Percentiles rank a stretch among this genome's conserved stretches.
Evolutionary conservation across 2,329 filamentous ascomycete species (phyloP).

Genomic region (Pyrenophora graminea): DNA sequence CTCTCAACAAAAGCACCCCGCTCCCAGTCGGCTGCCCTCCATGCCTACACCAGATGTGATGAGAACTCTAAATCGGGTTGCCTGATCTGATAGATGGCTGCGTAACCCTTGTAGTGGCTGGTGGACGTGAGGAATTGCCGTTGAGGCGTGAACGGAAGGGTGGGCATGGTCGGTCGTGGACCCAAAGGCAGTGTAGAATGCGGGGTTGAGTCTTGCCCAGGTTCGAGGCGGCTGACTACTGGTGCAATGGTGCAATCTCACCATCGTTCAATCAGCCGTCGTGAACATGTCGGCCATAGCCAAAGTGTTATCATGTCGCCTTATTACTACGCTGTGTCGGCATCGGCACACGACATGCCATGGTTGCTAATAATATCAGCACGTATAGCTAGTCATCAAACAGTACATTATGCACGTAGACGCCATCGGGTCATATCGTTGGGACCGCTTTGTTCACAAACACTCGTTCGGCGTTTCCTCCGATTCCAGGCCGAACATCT

Average conservation of each 20-base stretch:
- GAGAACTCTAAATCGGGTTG: conserved; percentile 6
- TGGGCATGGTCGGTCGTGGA: background rate
- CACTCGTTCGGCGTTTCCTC: background rate
- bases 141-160: background rate
- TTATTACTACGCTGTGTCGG: background rate
- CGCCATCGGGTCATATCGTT: background rate
- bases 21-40: conserved; percentile 14
- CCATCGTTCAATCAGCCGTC: background rate
- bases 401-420: background rate
- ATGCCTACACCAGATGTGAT: conserved; percentile 2
- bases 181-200: conserved; percentile 1
- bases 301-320: background rate
- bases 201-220: background rate
- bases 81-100: background rate
- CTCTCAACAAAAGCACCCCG: conserved; percentile 26
- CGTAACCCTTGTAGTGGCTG: background rate
- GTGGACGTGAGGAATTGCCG: background rate
- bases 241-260: no score
- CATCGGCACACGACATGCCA: background rate
- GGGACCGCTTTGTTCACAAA: background rate
- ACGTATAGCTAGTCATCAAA: no score
- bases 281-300: background rate
- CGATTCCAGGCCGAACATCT: background rate
- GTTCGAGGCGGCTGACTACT: no score
- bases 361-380: no score